A percentile compares a stretch with the other conserved stretches of the same genome.
Conservation (phyloP, 257 asterid genomes). For the Penstemon barbatus region DNA sequence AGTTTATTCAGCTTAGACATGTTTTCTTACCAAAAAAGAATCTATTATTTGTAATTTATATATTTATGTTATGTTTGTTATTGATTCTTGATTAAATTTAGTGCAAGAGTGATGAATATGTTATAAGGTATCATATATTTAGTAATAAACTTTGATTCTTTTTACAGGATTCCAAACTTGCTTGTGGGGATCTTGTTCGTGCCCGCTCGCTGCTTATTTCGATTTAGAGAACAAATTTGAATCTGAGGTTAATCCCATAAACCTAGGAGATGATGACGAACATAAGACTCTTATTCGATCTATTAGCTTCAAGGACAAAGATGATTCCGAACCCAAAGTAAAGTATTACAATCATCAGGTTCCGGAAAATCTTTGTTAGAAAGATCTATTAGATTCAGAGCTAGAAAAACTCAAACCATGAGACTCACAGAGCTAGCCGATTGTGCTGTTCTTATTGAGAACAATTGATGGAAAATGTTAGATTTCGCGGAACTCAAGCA, state of each 20-base stretch:
- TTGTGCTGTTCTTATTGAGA: conserved; percentile 89
- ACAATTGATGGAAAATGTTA: conserved; percentile 90
- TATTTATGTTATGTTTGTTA: not conserved
- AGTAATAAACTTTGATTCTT: not conserved
- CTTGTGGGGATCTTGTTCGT: conserved; percentile 77
- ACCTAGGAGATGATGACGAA: conserved; percentile 33
- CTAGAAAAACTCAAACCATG: conserved; percentile 31
- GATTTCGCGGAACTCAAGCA: conserved; percentile 92
- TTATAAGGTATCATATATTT: not conserved
- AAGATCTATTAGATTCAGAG: conserved; percentile 41
- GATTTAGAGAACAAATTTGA: conserved; percentile 60
- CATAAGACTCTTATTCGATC: conserved; percentile 33
- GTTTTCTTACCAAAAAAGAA: not conserved
- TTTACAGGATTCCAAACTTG: conserved; percentile 48
- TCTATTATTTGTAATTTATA: too few relatives aligned
- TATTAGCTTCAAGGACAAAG: conserved; percentile 37
- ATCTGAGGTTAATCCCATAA: conserved; percentile 48
- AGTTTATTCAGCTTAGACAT: conserved; percentile 18
- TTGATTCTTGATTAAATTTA: not conserved
- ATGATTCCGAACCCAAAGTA: conserved; percentile 31
- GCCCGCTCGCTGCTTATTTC: conserved; percentile 50
- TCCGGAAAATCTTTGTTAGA: conserved; percentile 38
- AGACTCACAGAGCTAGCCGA: conserved; percentile 68
- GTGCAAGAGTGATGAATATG: conserved; percentile 14
- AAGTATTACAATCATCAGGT: conserved; percentile 35